phyloP scores from a whole-genome alignment of 2,329 filamentous ascomycete species.

The Exophiala xenobiotica region DNA sequence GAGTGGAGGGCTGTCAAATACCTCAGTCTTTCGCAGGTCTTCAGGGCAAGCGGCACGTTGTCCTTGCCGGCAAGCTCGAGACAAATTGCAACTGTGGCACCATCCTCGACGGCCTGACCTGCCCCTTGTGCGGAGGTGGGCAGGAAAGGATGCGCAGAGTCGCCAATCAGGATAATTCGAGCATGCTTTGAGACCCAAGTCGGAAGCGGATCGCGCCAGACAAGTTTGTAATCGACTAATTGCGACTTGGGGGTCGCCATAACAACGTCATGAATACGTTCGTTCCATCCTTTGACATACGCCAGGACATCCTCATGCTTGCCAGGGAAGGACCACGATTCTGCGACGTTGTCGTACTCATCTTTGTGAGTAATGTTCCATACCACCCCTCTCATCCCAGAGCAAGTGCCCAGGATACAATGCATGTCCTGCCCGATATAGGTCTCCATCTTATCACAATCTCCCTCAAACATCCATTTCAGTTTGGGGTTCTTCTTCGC shows the following conservation, averaged over 20 bases:
- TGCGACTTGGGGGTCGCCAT: slow-evolving; percentile 33
- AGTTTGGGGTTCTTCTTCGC: slow-evolving; percentile 6
- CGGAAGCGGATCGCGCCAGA: slow-evolving; percentile 32
- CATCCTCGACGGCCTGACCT: slow-evolving; percentile 52
- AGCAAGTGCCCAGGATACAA: slow-evolving; percentile 8
- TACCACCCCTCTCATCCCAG: slow-evolving; percentile 40
- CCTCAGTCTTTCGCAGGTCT: slow-evolving; percentile 1
- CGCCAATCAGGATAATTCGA: slow-evolving; percentile 49
- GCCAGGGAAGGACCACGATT: slow-evolving; percentile 56
- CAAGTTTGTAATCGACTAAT: slow-evolving; percentile 34
- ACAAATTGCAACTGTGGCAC: slow-evolving; percentile 46
- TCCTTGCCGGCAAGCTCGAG: slow-evolving; percentile 32
- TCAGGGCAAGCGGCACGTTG: slow-evolving; percentile 5
- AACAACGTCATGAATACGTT: slow-evolving; percentile 49
- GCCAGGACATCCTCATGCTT: slow-evolving; percentile 52
- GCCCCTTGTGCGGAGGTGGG: slow-evolving; percentile 50
- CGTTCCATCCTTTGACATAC: slow-evolving; percentile 53
- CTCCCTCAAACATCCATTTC: slow-evolving; percentile 3
- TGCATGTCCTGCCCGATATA: slow-evolving; percentile 10
- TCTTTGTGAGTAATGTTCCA: slow-evolving; percentile 43
- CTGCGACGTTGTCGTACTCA: slow-evolving; percentile 35
- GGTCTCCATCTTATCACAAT: slow-evolving; percentile 12
- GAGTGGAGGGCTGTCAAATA: background rate
- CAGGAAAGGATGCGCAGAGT: slow-evolving; percentile 52
- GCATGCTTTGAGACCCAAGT: slow-evolving; percentile 21